Evolutionary conservation across 805 yeast species (phyloP).

Genomic region (Myxozyma melibiosi): DNA sequence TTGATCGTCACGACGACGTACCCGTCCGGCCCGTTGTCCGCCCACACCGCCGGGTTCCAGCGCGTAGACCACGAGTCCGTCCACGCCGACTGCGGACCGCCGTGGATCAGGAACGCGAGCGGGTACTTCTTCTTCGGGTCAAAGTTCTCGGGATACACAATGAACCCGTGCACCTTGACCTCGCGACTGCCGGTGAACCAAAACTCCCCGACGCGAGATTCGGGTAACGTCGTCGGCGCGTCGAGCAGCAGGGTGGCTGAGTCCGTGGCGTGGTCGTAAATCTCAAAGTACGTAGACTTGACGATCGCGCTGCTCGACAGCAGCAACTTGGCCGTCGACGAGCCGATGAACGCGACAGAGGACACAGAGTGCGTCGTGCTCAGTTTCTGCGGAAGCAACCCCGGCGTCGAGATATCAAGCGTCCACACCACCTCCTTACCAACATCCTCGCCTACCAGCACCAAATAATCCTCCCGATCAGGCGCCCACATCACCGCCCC

Average conservation of each 20-base stretch:
- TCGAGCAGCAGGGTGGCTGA: conserved; percentile 19
- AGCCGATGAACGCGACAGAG: conserved; percentile 16
- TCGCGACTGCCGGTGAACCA: conserved; percentile 37
- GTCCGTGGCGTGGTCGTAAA: conserved; percentile 13
- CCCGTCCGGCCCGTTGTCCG: conserved; percentile 35
- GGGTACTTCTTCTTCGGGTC: conserved; percentile 34
- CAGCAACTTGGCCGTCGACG: conserved; percentile 14
- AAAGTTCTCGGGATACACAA: conserved; percentile 33
- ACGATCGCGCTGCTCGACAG: conserved; percentile 18
- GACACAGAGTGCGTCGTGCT: conserved; percentile 23
- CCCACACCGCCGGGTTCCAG: conserved; percentile 39
- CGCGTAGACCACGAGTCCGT: conserved; percentile 36
- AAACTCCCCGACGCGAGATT: conserved; percentile 32
- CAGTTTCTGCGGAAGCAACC: conserved; percentile 16
- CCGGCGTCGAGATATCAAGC: conserved; percentile 10
- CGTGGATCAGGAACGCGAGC: conserved; percentile 37
- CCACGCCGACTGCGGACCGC: conserved; percentile 40
- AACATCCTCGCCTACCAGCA: conserved; percentile 27
- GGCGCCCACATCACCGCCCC: conserved; percentile 26
- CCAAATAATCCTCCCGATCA: conserved; percentile 12
- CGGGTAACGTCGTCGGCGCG: conserved; percentile 12
- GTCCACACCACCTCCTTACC: conserved; percentile 27
- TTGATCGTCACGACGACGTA: conserved; percentile 36
- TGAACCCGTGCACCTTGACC: conserved; percentile 34
- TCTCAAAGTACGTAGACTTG: conserved; percentile 30